Conservation (phyloP, 495 filamentous ascomycete species). For the Tricharina praecox region DNA sequence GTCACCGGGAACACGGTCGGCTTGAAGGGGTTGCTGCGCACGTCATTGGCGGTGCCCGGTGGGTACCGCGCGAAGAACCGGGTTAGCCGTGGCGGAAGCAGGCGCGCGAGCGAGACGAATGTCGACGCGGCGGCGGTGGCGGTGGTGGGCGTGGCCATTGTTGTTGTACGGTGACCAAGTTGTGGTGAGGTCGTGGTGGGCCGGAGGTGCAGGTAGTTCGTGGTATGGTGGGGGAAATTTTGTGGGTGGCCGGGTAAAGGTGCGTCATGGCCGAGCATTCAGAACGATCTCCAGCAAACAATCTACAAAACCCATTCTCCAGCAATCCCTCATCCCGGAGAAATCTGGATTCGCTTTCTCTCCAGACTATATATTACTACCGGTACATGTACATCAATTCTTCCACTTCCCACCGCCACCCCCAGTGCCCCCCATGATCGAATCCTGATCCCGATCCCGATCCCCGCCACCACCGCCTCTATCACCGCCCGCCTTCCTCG, state of each 20-base stretch:
- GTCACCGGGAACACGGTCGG: conserved; percentile 48
- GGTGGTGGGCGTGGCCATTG: neutral
- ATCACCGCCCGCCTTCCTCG: conserved; percentile 25
- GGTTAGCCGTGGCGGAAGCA: conserved; percentile 55
- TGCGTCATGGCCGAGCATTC: too few relatives aligned
- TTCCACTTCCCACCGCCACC: conserved; percentile 3
- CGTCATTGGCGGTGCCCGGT: conserved; percentile 34
- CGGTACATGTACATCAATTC: too few relatives aligned
- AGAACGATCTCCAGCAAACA: too few relatives aligned
- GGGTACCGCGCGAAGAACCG: conserved; percentile 84
- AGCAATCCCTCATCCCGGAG: too few relatives aligned
- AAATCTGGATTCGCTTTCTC: too few relatives aligned
- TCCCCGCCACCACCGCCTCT: conserved; percentile 3
- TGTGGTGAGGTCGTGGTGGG: too few relatives aligned
- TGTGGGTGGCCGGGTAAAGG: too few relatives aligned
- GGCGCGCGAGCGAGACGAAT: conserved; percentile 41
- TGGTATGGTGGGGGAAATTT: too few relatives aligned
- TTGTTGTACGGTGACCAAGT: too few relatives aligned
- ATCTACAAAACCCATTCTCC: too few relatives aligned
- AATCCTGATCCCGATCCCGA: conserved; percentile 1
- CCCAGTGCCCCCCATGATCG: neutral
- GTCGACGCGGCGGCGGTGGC: neutral
- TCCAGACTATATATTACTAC: too few relatives aligned
- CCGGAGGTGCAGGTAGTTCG: too few relatives aligned
- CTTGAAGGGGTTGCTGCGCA: conserved; percentile 30